phyloP scores from a whole-genome alignment of 495 filamentous ascomycete species.

The Aspergillus olivimuriae region DNA sequence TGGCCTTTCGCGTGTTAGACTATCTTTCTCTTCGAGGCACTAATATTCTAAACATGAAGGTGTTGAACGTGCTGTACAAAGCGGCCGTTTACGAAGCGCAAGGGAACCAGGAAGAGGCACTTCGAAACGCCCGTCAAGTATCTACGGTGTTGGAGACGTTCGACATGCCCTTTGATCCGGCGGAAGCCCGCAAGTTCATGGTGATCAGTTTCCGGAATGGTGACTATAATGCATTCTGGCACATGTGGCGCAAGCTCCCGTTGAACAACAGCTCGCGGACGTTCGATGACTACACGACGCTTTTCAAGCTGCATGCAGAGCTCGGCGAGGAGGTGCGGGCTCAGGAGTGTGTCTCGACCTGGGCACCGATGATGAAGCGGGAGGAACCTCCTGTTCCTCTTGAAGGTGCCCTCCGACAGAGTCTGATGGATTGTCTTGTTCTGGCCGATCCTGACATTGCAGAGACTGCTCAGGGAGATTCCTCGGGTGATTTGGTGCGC shows the following conservation, averaged over 20 bases:
- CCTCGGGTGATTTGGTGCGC: conserved; percentile 14
- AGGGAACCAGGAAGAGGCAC: conserved; percentile 3
- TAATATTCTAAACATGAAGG: conserved; percentile 35
- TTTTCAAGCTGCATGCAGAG: conserved; percentile 47
- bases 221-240: conserved; percentile 55
- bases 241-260: conserved; percentile 52
- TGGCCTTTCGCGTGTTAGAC: conserved; percentile 41
- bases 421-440: conserved; percentile 43
- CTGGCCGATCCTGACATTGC: conserved; percentile 45
- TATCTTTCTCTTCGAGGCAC: conserved; percentile 37
- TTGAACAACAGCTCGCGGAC: conserved; percentile 44
- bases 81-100: conserved; percentile 10
- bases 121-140: conserved; percentile 2
- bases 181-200: conserved; percentile 43
- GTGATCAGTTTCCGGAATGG: conserved; percentile 28
- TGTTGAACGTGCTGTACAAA: conserved; percentile 39
- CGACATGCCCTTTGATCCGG: conserved; percentile 40
- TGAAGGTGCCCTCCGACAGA: conserved; percentile 31
- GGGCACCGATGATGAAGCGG: conserved; percentile 49
- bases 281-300: conserved; percentile 46
- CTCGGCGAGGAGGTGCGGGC: conserved; percentile 39
- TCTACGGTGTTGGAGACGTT: conserved; percentile 26
- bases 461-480: conserved; percentile 14
- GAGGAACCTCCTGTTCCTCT: conserved; percentile 49
- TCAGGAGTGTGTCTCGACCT: conserved; percentile 42